Conservation (phyloP, 371 early-diverging fungal genomes). For the Rhizopus microsporus region DNA sequence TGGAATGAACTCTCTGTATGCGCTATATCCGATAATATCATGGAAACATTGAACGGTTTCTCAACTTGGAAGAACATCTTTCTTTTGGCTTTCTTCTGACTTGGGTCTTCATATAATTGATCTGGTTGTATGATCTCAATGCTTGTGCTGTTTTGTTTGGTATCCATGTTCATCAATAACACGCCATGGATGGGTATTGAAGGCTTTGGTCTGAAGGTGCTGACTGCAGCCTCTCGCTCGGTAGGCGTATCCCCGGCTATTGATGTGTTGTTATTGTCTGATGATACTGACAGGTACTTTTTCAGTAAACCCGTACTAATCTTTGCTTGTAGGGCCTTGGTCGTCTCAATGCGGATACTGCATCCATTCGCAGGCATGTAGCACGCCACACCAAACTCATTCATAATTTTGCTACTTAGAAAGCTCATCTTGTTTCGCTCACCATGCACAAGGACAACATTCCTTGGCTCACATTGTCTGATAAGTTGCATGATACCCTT, state of each 20-base stretch:
- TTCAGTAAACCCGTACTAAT: constrained; percentile 58
- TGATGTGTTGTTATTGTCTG: background rate
- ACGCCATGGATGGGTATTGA: constrained; percentile 25
- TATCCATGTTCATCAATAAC: constrained; percentile 20
- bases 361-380: constrained; percentile 90
- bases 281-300: constrained; percentile 19
- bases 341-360: constrained; percentile 68
- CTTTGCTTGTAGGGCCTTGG: constrained; percentile 56
- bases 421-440: constrained; percentile 91
- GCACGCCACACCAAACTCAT: constrained; percentile 84
- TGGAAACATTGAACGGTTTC: constrained; percentile 14
- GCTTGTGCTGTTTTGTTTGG: constrained; percentile 7
- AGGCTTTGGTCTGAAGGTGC: constrained; percentile 9
- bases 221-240: background rate
- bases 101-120: constrained; percentile 2
- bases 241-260: background rate
- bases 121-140: constrained; percentile 24
- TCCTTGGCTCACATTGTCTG: constrained; percentile 86
- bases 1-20: constrained; percentile 17
- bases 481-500: constrained; percentile 98
- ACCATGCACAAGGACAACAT: constrained; percentile 99
- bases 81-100: constrained; percentile 4
- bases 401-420: constrained; percentile 81
- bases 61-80: constrained; percentile 28
- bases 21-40: constrained; percentile 23